Evolutionary conservation across 2,329 filamentous ascomycete genomes (phyloP).

Genomic region (Ascochyta rabiei): DNA sequence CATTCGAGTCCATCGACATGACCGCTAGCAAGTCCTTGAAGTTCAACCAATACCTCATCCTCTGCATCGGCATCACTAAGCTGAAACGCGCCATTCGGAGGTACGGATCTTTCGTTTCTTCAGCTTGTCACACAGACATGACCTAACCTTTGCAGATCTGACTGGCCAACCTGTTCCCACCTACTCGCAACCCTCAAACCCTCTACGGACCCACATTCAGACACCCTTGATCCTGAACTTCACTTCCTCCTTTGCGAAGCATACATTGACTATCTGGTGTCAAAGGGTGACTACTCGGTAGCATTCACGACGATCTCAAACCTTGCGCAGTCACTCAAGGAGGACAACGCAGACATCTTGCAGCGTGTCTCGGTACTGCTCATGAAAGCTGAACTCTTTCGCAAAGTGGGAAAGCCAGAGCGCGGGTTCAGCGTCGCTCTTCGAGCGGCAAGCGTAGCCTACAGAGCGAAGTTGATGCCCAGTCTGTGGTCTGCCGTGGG

Average conservation of each 20-base stretch:
- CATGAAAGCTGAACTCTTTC: constrained; percentile 73
- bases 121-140: constrained; percentile 17
- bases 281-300: constrained; percentile 57
- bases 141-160: constrained; percentile 51
- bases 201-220: constrained; percentile 43
- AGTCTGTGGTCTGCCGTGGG: constrained; percentile 76
- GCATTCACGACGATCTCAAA: constrained; percentile 63
- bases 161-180: constrained; percentile 62
- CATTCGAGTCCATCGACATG: constrained; percentile 65
- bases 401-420: constrained; percentile 70
- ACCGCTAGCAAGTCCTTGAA: constrained; percentile 75
- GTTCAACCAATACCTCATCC: constrained; percentile 74
- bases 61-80: constrained; percentile 70
- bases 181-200: constrained; percentile 64
- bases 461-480: constrained; percentile 70
- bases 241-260: constrained; percentile 64
- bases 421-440: constrained; percentile 78
- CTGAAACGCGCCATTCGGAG: constrained; percentile 66
- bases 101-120: constrained; percentile 31
- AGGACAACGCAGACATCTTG: constrained; percentile 66
- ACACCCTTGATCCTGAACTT: constrained; percentile 62
- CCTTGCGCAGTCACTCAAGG: constrained; percentile 57
- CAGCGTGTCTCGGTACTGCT: constrained; percentile 74
- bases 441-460: constrained; percentile 75
- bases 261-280: constrained; percentile 64